A percentile compares a stretch with the other conserved stretches of the same genome.
Conservation (phyloP, 441 rosid species). For the Jatropha multifida region DNA sequence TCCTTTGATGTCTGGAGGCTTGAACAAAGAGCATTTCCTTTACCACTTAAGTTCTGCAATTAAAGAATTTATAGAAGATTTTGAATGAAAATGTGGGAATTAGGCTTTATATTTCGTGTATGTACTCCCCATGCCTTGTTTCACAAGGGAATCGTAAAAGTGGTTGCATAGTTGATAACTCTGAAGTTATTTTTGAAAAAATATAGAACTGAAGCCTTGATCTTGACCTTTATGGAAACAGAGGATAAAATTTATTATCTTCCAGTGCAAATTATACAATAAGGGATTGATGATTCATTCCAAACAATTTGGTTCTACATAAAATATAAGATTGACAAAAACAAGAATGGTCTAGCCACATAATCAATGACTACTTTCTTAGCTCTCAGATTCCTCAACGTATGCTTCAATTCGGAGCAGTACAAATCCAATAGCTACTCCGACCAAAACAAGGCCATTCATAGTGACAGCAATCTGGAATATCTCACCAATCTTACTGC, state of each 20-base stretch:
- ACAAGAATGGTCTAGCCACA: background rate
- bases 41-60: background rate
- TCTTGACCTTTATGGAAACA: background rate
- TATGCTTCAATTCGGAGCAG: constrained; percentile 67
- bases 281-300: background rate
- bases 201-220: background rate
- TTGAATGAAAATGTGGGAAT: background rate
- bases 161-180: background rate
- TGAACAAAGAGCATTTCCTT: background rate
- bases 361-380: background rate
- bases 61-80: background rate
- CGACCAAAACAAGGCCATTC: constrained; percentile 62
- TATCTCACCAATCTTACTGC: constrained; percentile 55
- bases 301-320: constrained; percentile 5
- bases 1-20: background rate
- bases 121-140: background rate
- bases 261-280: background rate
- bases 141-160: no score
- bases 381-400: constrained; percentile 55
- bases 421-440: constrained; percentile 75
- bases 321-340: background rate
- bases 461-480: constrained; percentile 66
- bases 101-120: background rate
- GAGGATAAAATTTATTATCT: background rate
- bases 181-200: background rate